Base-by-base conservation (phyloP, 116 monocot genomes). In the Iris pallida region DNA sequence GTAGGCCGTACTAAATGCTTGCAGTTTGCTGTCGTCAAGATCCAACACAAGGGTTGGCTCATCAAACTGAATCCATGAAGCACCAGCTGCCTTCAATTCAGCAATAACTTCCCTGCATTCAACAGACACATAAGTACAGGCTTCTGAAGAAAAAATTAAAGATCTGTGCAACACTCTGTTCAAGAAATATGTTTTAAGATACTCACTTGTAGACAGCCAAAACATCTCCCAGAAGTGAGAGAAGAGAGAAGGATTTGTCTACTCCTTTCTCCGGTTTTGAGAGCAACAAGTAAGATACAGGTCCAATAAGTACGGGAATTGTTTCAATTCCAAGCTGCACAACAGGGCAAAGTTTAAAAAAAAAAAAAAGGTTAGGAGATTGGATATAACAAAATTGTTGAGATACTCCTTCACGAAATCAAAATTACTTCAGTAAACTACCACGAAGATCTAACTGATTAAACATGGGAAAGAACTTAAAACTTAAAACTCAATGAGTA, bases 61-160 rank as follows among this genome's bases (percentile, higher is more conserved):
- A 59, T 89, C 89, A 80, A 89, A 85, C 65, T 89, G 89, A 70
- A 89, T 78, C 89, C 89, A 89, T 75, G 89, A 79, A 74, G 82
- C 89, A 82, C 89, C 89, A 57, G 80, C 82, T 62, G 67, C 84
- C 75, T 89, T 89, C 71, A 89, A 72, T 64, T 89, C 89, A 61
- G 77, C 70, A 75, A 85, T 73, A 55, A 85, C 88, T 55, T 89
- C 74, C 81, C 88, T 89, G 76, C 8, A 44, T 45, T 30, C 2
- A 30, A 30, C 30, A 30, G 2, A 30, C 30, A 30, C 30, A 30
- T 30, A 30, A 30, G 30, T 30, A 30, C 30, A 30, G 30, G 30
- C 30, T 30, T 51, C 49, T 9, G 49, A 9, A 48, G 7, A 9
- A 51, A 51, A 51, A 2, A 0, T 51, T 51, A 51, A 51, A 51